Evolutionary conservation across 495 filamentous ascomycete genomes (phyloP).

Genomic region (Penicillium diatomitis): DNA sequence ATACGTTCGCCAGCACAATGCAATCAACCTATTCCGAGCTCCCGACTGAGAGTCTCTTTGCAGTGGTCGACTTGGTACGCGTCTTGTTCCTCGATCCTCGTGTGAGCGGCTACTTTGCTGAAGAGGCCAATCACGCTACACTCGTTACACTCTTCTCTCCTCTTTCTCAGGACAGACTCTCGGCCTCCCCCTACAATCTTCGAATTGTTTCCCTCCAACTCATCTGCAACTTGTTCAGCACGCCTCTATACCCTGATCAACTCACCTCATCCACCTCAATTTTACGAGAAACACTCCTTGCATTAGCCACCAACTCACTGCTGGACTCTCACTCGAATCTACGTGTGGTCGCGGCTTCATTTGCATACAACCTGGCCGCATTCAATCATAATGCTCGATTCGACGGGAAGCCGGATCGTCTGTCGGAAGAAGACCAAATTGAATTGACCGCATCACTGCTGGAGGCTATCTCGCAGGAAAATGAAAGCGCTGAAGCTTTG

Average conservation of each 20-base stretch:
- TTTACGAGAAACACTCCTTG: constrained; percentile 28
- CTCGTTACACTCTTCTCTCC: constrained; percentile 55
- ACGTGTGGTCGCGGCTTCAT: constrained; percentile 67
- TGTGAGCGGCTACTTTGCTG: constrained; percentile 79
- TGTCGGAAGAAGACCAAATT: constrained; percentile 62
- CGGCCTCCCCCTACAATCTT: constrained; percentile 64
- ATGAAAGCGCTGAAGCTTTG: constrained; percentile 58
- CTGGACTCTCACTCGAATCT: constrained; percentile 44
- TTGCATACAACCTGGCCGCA: constrained; percentile 75
- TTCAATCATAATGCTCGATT: constrained; percentile 58
- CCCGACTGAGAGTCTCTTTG: constrained; percentile 50
- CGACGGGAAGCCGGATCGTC: constrained; percentile 44
- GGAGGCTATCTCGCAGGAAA: constrained; percentile 63
- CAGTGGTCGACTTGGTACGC: constrained; percentile 73
- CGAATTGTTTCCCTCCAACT: constrained; percentile 68
- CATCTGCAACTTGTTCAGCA: constrained; percentile 54
- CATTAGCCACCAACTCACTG: constrained; percentile 44
- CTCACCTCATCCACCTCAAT: constrained; percentile 23
- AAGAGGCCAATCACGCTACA: constrained; percentile 56
- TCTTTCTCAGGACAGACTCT: constrained; percentile 33
- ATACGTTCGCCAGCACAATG: constrained; percentile 32
- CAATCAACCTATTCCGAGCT: constrained; percentile 19
- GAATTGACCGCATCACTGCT: constrained; percentile 69
- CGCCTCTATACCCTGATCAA: constrained; percentile 39
- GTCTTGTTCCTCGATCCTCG: constrained; percentile 68